phyloP scores from a whole-genome alignment of 2,329 filamentous ascomycete species.

The Ceratocystis harringtonii region DNA sequence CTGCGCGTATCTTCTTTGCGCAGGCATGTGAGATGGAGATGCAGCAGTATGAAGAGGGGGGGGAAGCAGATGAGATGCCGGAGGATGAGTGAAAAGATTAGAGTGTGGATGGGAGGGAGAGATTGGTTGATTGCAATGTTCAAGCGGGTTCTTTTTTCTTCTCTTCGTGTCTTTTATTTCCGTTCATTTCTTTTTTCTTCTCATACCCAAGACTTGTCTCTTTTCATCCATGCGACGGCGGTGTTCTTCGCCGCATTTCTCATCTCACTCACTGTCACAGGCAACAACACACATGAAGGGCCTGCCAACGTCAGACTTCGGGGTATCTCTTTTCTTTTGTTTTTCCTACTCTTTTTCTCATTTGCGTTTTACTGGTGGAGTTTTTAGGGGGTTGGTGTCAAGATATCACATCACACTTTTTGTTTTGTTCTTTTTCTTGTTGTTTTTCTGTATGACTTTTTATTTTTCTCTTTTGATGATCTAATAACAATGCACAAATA shows the following conservation, averaged over 20 bases:
- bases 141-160: not conserved
- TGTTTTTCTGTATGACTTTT: not conserved
- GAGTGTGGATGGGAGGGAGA: not conserved
- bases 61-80: slow-evolving; percentile 33
- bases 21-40: slow-evolving; percentile 56
- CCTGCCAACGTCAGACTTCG: not conserved
- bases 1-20: slow-evolving; percentile 76
- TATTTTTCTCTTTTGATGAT: not conserved
- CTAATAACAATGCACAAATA: not conserved
- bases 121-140: not conserved
- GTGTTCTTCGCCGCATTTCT: not conserved
- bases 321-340: not conserved
- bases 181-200: not conserved
- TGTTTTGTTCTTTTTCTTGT: not conserved
- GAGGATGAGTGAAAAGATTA: slow-evolving; percentile 18
- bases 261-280: not conserved
- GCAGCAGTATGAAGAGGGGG: slow-evolving; percentile 16
- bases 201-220: not conserved
- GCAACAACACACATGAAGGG: not conserved
- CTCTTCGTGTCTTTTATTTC: not conserved
- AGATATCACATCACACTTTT: not conserved
- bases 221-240: not conserved
- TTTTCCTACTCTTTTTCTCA: not conserved
- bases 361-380: not conserved
- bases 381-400: slow-evolving; percentile 1